phyloP scores from a whole-genome alignment of 2,329 filamentous ascomycete genomes.

The Fusarium papillatum region DNA sequence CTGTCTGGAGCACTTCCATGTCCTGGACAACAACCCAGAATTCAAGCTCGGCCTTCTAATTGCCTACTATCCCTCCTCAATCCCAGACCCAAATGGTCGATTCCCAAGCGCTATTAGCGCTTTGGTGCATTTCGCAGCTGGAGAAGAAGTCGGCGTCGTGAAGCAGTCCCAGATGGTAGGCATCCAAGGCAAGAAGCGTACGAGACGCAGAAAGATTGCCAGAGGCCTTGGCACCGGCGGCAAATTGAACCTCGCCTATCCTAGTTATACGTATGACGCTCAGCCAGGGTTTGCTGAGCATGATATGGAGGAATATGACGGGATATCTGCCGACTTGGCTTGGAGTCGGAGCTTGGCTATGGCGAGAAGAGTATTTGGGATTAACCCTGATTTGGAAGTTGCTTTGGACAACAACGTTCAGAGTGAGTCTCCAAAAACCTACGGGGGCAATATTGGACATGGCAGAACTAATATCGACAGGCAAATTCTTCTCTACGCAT shows the following conservation, averaged over 20 bases:
- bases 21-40: constrained; percentile 59
- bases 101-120: constrained; percentile 56
- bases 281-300: constrained; percentile 79
- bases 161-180: constrained; percentile 59
- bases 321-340: constrained; percentile 73
- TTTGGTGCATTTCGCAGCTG: constrained; percentile 56
- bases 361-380: constrained; percentile 74
- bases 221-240: constrained; percentile 54
- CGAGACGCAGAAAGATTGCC: constrained; percentile 49
- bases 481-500: constrained; percentile 69
- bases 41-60: constrained; percentile 57
- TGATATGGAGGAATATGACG: constrained; percentile 77
- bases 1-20: constrained; percentile 60
- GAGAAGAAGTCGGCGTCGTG: constrained; percentile 55
- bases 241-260: constrained; percentile 52
- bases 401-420: constrained; percentile 76
- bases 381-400: constrained; percentile 72
- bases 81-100: constrained; percentile 56
- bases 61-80: constrained; percentile 59
- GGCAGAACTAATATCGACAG: constrained; percentile 35
- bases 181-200: constrained; percentile 58
- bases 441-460: too few species aligned
- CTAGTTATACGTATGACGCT: constrained; percentile 59
- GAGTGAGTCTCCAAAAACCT: constrained; percentile 54
- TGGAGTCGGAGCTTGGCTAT: constrained; percentile 75